These are phyloP conservation scores for Metschnikowia matae DNA, from an alignment of 805 yeast genomes.

Conservation along the genomic window DNA sequence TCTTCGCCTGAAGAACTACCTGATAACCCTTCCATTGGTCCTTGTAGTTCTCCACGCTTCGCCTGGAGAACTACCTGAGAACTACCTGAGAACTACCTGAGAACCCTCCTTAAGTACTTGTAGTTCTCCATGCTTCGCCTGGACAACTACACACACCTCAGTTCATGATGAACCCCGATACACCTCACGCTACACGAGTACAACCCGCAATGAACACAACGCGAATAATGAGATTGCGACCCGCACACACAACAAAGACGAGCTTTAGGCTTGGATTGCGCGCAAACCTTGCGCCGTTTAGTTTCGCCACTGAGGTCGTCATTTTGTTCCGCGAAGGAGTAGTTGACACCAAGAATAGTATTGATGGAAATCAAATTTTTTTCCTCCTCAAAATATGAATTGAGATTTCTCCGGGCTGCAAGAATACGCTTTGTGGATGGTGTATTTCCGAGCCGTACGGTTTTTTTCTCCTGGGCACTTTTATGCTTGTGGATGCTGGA, in stretches of 20 bases:
- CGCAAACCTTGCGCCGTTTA: constrained; percentile 15
- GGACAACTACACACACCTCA: constrained; percentile 27
- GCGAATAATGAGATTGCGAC: constrained; percentile 30
- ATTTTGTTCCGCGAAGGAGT: constrained; percentile 37
- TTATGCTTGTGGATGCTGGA: constrained; percentile 26
- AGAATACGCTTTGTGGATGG: constrained; percentile 41
- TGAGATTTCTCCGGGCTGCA: constrained; percentile 40
- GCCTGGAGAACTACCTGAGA: too few species aligned
- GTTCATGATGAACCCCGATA: constrained; percentile 37
- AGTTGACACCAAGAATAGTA: constrained; percentile 38
- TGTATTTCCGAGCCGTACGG: constrained; percentile 37
- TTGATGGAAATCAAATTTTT: constrained; percentile 40
- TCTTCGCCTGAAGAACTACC: too few species aligned
- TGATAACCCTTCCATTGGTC: too few species aligned
- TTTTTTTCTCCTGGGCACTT: constrained; percentile 19
- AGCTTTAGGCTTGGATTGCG: constrained; percentile 28
- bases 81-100: too few species aligned
- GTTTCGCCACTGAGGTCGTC: constrained; percentile 16
- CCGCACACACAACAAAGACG: constrained; percentile 43
- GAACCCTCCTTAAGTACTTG: too few species aligned
- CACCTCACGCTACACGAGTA: constrained; percentile 40
- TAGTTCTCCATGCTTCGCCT: too few species aligned
- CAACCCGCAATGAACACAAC: constrained; percentile 39
- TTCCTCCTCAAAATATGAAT: constrained; percentile 44
- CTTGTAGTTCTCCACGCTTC: too few species aligned